Evolutionary conservation across 2,329 filamentous ascomycete species (phyloP), one percentile per base, ranked within the genome.

Genomic region (Diaporthe helianthi): DNA sequence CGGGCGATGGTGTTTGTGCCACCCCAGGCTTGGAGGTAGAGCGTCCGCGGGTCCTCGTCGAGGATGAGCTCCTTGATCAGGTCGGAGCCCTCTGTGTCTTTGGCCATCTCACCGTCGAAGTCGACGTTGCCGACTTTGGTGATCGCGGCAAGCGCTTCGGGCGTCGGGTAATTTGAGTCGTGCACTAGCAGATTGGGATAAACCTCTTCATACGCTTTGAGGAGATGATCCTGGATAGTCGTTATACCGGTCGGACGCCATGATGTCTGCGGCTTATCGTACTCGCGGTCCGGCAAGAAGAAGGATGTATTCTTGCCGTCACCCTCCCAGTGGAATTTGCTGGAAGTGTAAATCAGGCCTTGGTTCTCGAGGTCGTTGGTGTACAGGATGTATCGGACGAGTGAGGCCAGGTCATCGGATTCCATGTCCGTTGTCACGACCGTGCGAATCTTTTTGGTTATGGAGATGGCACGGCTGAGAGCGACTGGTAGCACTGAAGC

Each of bases 301-400:
- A 66, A 66, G 15, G 31, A 52, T 19, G 72, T 74, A 1, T 71
- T 70, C 44, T 74, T 74, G 46, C 71, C 72, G 24, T 74, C 53
- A 8, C 72, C 73, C 22, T 72, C 63, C 72, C 73, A 74, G 63
- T 73, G 73, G n/a, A 65, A 74, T 13, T 55, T 44, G 33, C 71
- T 74, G 19, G 73, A 67, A 19, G 44, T 73, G 49, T 73, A 73
- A 36, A 74, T 73, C 49, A 74, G 71, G 19, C 73, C 73, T 22
- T 73, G 67, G 8, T 65, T 74, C 47, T 74, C 73, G 47, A 74
- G 71, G 13, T 74, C 72, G 58, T 73, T 74, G 22, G 71, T 72
- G 24, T 74, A 74, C 13, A 74, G 60, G 73, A 80, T 44, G 36
- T 66, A 66, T 31, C 64, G 49, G 38, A 66, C 49, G 26, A 66